Evolutionary conservation across 1,139 yeast genomes (phyloP).

Genomic region (Blastobotrys arbuscula): DNA sequence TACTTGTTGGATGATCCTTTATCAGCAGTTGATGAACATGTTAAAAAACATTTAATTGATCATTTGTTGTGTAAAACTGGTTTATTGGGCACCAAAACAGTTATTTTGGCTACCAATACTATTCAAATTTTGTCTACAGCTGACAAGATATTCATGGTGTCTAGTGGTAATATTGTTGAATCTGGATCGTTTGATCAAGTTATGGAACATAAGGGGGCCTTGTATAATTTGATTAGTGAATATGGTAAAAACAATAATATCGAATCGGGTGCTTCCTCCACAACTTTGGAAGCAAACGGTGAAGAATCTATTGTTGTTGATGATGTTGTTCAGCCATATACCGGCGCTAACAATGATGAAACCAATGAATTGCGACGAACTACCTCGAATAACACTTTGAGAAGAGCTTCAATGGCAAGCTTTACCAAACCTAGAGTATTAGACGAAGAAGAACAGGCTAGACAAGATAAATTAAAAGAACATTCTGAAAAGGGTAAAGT

Average conservation of each 20-base stretch:
- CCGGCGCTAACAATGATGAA: conserved; percentile 1
- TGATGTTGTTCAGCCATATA: conserved; percentile 5
- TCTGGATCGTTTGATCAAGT: conserved; percentile 65
- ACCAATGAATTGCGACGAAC: background rate
- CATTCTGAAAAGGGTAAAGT: conserved; percentile 92
- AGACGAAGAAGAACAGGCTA: conserved; percentile 28
- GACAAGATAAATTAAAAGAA: conserved; percentile 42
- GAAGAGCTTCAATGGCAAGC: conserved; percentile 68
- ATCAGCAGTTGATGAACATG: conserved; percentile 94
- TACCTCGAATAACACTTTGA: conserved; percentile 41
- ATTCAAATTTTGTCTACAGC: conserved; percentile 81
- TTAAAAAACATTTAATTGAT: conserved; percentile 75
- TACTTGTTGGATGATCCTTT: conserved; percentile 88
- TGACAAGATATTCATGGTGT: conserved; percentile 62
- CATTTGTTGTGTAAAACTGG: conserved; percentile 81
- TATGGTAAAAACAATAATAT: conserved; percentile 48
- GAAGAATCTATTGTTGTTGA: conserved; percentile 5
- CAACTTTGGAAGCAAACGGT: conserved; percentile 8
- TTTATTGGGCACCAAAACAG: conserved; percentile 67
- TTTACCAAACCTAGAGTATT: conserved; percentile 37
- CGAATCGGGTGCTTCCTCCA: conserved; percentile 14
- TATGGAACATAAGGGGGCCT: conserved; percentile 44
- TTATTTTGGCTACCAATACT: conserved; percentile 81
- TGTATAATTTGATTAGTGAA: conserved; percentile 63
- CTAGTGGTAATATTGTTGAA: conserved; percentile 73